Evolutionary conservation across 2,329 filamentous ascomycete genomes (phyloP).

Genomic region (Alternaria gansuensis): DNA sequence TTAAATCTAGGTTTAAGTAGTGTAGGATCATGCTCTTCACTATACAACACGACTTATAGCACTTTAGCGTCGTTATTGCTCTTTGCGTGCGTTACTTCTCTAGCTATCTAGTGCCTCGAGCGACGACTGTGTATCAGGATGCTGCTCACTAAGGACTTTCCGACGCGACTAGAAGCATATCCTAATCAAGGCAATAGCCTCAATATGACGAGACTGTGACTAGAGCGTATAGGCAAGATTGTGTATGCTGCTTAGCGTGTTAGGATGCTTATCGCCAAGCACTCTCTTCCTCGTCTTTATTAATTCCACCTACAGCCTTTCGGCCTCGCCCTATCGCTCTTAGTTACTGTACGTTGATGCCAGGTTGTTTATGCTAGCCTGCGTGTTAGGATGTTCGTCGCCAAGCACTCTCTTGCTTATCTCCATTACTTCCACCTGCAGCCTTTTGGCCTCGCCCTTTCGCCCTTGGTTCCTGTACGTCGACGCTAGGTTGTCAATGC

Average conservation of each 20-base stretch:
- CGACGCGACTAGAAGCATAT: background rate
- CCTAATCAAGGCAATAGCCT: constrained; percentile 16
- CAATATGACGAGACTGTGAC: background rate
- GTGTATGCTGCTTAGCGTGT: constrained; percentile 17
- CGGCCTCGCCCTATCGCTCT: constrained; percentile 16
- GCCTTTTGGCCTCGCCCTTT: constrained; percentile 25
- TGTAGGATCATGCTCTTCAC: too few relatives aligned
- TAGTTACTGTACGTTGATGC: too few relatives aligned
- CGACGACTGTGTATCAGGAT: constrained; percentile 8
- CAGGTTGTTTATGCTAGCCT: constrained; percentile 11
- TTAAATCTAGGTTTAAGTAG: too few relatives aligned
- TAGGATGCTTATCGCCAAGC: constrained; percentile 17
- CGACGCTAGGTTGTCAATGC: background rate
- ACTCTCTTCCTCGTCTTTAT: constrained; percentile 23
- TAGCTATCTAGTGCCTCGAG: background rate
- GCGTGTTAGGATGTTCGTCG: constrained; percentile 21
- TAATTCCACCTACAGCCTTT: constrained; percentile 27
- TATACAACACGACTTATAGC: too few relatives aligned
- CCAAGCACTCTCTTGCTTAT: constrained; percentile 20
- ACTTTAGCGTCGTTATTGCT: too few relatives aligned
- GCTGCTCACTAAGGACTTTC: constrained; percentile 9
- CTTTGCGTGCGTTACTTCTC: too few relatives aligned
- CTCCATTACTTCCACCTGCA: constrained; percentile 26
- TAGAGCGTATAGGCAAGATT: constrained; percentile 9
- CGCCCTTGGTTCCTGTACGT: background rate